phyloP scores from a whole-genome alignment of 2,329 filamentous ascomycete species.

The Talaromyces atroroseus region DNA sequence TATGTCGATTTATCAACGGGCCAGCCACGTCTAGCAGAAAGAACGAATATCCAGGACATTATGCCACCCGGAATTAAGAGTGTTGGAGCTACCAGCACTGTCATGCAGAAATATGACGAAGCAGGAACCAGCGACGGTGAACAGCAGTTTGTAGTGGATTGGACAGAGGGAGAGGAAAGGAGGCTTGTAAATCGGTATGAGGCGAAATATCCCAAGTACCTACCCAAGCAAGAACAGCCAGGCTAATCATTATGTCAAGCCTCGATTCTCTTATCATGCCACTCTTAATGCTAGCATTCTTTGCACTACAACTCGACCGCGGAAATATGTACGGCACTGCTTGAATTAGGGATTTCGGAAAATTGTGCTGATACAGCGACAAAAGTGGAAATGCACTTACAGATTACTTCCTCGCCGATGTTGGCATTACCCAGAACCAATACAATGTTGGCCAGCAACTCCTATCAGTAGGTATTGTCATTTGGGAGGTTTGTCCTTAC shows the following conservation, averaged over 20 bases:
- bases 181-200: constrained; percentile 17
- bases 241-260: constrained; percentile 6
- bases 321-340: constrained; percentile 17
- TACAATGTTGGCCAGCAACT: constrained; percentile 50
- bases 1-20: neutral
- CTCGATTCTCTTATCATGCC: constrained; percentile 23
- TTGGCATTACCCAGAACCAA: constrained; percentile 42
- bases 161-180: constrained; percentile 21
- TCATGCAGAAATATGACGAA: neutral
- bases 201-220: neutral
- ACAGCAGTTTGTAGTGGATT: constrained; percentile 10
- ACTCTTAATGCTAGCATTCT: constrained; percentile 23
- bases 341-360: neutral
- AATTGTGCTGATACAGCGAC: neutral
- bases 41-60: neutral
- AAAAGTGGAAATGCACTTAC: constrained; percentile 46
- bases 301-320: constrained; percentile 29
- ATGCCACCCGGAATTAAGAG: neutral
- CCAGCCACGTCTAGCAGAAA: too few species aligned
- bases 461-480: constrained; percentile 42
- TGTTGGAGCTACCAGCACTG: neutral
- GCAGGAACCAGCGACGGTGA: neutral
- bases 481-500: constrained; percentile 19
- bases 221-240: neutral
- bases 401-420: constrained; percentile 43